Conservation (phyloP, 179 eudicot genomes). For the Patellifolia procumbens region DNA sequence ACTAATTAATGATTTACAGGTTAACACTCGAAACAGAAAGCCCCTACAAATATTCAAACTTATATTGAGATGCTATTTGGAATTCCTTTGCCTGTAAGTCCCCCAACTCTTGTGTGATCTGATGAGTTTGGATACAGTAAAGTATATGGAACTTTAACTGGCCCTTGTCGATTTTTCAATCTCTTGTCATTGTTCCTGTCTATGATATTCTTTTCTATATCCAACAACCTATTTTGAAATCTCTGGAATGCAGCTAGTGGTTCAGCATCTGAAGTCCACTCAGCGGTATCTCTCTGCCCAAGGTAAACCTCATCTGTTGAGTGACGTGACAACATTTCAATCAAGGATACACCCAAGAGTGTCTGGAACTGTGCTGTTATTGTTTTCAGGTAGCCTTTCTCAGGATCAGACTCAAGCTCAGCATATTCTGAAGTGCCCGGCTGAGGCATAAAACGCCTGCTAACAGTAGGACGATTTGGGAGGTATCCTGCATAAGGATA, state of each 20-base stretch:
- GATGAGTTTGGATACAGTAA: constrained; percentile 49
- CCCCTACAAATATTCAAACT: neutral
- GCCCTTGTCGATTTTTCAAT: constrained; percentile 46
- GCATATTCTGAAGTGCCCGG: constrained; percentile 57
- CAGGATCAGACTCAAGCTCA: constrained; percentile 57
- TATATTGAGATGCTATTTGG: constrained; percentile 57
- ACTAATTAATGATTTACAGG: neutral
- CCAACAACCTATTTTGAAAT: constrained; percentile 34
- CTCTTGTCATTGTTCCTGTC: constrained; percentile 41
- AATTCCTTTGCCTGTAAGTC: constrained; percentile 51
- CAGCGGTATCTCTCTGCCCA: constrained; percentile 62
- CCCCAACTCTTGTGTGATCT: constrained; percentile 37
- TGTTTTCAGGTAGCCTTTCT: constrained; percentile 49
- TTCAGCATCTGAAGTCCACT: constrained; percentile 63
- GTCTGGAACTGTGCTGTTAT: constrained; percentile 66
- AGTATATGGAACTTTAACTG: constrained; percentile 47
- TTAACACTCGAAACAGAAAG: neutral
- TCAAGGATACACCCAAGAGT: constrained; percentile 59
- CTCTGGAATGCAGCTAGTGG: constrained; percentile 48
- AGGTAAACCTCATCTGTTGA: constrained; percentile 72
- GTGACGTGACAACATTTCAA: constrained; percentile 69
- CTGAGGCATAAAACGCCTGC: constrained; percentile 70
- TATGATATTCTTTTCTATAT: constrained; percentile 40
- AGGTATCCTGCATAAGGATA: constrained; percentile 83
- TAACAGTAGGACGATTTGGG: constrained; percentile 68